Evolutionary conservation across 495 filamentous ascomycete species (phyloP), one percentile per base, ranked within the genome.

Genomic region (Annulohypoxylon maeteangense): DNA sequence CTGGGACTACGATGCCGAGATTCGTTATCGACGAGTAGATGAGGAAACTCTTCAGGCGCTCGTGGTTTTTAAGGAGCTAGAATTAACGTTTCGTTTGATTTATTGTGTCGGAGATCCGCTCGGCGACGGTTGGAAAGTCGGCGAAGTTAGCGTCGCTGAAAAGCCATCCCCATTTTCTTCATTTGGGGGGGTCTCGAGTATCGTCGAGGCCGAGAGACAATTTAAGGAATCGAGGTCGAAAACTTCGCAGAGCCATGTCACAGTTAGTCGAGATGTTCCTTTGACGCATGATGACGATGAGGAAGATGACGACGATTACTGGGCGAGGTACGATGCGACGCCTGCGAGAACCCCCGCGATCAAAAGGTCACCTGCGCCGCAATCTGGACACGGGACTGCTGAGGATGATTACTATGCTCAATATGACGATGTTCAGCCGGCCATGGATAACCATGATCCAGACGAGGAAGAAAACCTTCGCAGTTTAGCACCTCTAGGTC

Each of bases 221-320:
- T 86, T 84, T 58, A 68, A 70, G 6, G 74, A 78, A 16, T 67
- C 72, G 16, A 78, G 74, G 45, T 38, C 73, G 14, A 72, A 75
- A 38, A 29, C 55, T 27, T 29, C 68, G 7, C 61, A 64, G 18
- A 54, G 36, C 22, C 71, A 70, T 29, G 74, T 65, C 8, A 47
- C 64, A 12, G 63, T n/a, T 32, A 59, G 20, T 59, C 62, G 47
- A 23, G 42, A 60, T 20, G 66, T 83, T 51, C 64, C 75, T 11
- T 62, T 61, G 11, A 62, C 74, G 0, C 79, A 84, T 10, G 77
- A 82, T 1, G 85, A 86, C 0, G 90, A 91, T 0, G 90, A 92
- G 16, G 93, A 96, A 20, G 92, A 96, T 29, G 94, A 97, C 65
- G 94, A 94, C 67, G 92, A 89, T 71, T 99, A 98, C 79, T 99